phyloP scores from a whole-genome alignment of 148 eudicot species.

The Cornus florida region DNA sequence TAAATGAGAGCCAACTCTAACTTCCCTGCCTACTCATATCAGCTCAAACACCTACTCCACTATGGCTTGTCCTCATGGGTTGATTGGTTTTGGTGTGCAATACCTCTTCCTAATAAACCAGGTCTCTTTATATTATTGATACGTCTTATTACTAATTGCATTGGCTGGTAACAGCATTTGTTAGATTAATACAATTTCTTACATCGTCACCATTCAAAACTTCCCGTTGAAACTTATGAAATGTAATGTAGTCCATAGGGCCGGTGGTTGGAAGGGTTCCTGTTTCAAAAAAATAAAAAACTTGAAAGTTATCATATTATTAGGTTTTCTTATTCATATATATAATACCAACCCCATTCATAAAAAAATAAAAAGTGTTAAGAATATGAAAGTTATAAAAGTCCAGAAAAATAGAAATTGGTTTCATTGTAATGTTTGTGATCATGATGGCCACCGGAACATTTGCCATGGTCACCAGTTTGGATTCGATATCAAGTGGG shows the following conservation, averaged over 20 bases:
- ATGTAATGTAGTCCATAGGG: no score
- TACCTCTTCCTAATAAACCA: no score
- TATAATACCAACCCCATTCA: no score
- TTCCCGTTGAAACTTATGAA: conserved; percentile 41
- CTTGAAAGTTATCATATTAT: no score
- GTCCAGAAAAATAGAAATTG: conserved; percentile 32
- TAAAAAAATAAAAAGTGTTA: background rate
- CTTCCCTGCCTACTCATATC: conserved; percentile 83
- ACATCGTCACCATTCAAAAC: conserved; percentile 56
- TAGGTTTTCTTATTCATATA: no score
- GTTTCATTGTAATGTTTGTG: conserved; percentile 48
- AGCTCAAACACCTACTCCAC: conserved; percentile 75
- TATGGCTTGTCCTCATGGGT: conserved; percentile 70
- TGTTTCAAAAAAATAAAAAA: no score
- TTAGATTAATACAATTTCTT: conserved; percentile 92
- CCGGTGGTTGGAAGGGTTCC: no score
- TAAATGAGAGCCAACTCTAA: conserved; percentile 82
- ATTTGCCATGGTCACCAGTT: conserved; percentile 52
- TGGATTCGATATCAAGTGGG: conserved; percentile 24
- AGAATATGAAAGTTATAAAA: conserved; percentile 18
- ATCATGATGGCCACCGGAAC: conserved; percentile 65
- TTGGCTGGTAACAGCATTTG: conserved; percentile 69
- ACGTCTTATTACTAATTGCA: no score
- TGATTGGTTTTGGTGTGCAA: conserved; percentile 71
- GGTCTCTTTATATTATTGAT: no score